phyloP scores from a whole-genome alignment of 2,329 filamentous ascomycete genomes.

The Cercospora janseana region DNA sequence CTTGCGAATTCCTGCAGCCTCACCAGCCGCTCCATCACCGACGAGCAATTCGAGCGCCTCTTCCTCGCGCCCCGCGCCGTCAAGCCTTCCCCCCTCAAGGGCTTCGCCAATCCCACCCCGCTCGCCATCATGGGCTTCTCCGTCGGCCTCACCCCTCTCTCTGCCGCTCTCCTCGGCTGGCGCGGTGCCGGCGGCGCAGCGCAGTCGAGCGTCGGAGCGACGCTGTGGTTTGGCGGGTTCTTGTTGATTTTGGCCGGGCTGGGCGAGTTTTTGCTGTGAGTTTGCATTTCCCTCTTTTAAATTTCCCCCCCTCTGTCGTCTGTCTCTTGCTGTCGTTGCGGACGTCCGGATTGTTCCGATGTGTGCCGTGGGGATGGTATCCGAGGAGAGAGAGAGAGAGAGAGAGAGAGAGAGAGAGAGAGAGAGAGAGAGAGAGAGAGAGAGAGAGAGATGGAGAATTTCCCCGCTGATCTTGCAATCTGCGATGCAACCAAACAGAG shows the following conservation, averaged over 20 bases:
- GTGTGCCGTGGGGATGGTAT: too few relatives aligned
- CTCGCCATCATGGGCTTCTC: slow-evolving; percentile 28
- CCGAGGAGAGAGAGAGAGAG: too few relatives aligned
- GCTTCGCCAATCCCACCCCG: slow-evolving; percentile 27
- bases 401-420: too few relatives aligned
- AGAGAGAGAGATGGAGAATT: too few relatives aligned
- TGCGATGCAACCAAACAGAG: too few relatives aligned
- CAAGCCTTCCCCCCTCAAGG: slow-evolving; percentile 22
- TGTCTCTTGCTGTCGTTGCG: too few relatives aligned
- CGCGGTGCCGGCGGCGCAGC: slow-evolving; percentile 15
- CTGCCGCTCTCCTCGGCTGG: slow-evolving; percentile 24
- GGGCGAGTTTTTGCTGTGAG: slow-evolving; percentile 37
- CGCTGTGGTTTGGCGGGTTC: slow-evolving; percentile 38
- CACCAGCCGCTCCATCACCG: slow-evolving; percentile 27
- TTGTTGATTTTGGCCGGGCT: slow-evolving; percentile 38
- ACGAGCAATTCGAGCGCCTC: slow-evolving; percentile 30
- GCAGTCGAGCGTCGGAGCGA: slow-evolving; percentile 24
- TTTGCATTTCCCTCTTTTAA: slow-evolving; percentile 11
- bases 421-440: too few relatives aligned
- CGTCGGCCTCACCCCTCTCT: slow-evolving; percentile 23
- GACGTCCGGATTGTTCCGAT: too few relatives aligned
- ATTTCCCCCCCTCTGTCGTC: too few relatives aligned
- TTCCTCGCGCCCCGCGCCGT: slow-evolving; percentile 25
- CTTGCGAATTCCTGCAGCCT: too few relatives aligned
- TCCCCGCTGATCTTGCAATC: too few relatives aligned